These are phyloP conservation scores for Barnettozyma sp. DNA, from an alignment of 805 yeast genomes.

Conservation along the genomic window DNA sequence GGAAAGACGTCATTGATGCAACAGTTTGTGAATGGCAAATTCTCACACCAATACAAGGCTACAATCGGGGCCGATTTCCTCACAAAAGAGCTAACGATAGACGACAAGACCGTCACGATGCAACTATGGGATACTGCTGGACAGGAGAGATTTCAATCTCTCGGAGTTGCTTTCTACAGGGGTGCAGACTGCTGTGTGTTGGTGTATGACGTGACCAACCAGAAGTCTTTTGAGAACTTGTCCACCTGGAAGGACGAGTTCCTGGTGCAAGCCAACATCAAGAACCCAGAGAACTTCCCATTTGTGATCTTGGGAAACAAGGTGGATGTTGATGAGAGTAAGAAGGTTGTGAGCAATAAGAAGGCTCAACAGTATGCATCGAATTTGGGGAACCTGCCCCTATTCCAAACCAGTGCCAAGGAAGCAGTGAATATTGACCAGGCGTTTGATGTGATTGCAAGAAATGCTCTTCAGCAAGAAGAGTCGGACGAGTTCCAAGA, in stretches of 20 bases:
- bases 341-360: conserved; percentile 60
- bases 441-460: conserved; percentile 93
- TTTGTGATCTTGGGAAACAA: conserved; percentile 93
- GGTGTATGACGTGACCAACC: conserved; percentile 92
- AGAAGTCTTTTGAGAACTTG: conserved; percentile 84
- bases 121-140: conserved; percentile 99
- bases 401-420: conserved; percentile 96
- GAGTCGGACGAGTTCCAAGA: conserved; percentile 86
- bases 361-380: conserved; percentile 57
- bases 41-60: conserved; percentile 92
- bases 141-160: conserved; percentile 92
- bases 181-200: conserved; percentile 98
- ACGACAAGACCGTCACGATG: conserved; percentile 49
- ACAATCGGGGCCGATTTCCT: conserved; percentile 97
- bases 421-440: conserved; percentile 92
- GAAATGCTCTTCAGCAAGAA: conserved; percentile 93
- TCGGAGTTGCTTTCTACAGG: conserved; percentile 95
- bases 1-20: conserved; percentile 97
- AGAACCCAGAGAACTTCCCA: conserved; percentile 92
- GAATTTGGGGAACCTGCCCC: conserved; percentile 71
- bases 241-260: conserved; percentile 95
- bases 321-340: conserved; percentile 88
- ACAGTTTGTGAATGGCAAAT: conserved; percentile 91
- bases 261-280: conserved; percentile 84
- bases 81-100: conserved; percentile 83